Evolutionary conservation across 345 rosid genomes (phyloP).

Genomic region (Gossypioides kirkii): DNA sequence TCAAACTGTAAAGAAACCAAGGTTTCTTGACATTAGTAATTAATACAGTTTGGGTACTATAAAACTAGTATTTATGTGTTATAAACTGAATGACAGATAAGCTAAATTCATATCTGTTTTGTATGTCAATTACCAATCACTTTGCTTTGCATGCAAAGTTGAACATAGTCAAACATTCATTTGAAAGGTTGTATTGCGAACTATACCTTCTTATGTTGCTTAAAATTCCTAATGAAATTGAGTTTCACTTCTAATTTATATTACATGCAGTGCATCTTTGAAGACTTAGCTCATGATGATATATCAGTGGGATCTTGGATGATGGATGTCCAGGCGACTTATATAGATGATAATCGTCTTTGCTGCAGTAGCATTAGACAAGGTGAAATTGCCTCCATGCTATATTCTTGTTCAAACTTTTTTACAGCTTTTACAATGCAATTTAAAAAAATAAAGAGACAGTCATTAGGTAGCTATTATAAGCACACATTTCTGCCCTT

Average conservation of each 20-base stretch:
- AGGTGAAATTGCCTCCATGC: slow-evolving; percentile 42
- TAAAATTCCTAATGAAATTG: background rate
- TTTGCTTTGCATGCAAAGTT: background rate
- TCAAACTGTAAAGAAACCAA: background rate
- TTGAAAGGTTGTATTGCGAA: background rate
- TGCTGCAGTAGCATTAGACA: slow-evolving; percentile 86
- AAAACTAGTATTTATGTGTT: background rate
- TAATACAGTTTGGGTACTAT: background rate
- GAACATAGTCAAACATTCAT: background rate
- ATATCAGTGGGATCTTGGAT: slow-evolving; percentile 89
- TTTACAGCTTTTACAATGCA: slow-evolving; percentile 1
- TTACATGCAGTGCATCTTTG: slow-evolving; percentile 71
- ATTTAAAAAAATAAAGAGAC: background rate
- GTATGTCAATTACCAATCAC: background rate
- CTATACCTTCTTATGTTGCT: background rate
- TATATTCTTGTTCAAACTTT: background rate
- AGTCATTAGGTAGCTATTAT: background rate
- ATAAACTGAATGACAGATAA: background rate
- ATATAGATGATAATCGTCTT: slow-evolving; percentile 81
- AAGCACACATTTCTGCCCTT: background rate
- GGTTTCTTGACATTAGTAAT: background rate
- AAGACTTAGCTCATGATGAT: slow-evolving; percentile 89
- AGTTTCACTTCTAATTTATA: background rate
- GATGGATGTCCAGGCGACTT: slow-evolving; percentile 86
- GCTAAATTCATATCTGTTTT: background rate